Evolutionary conservation across 2,329 filamentous ascomycete species (phyloP).

Genomic region (Alternaria sp.): DNA sequence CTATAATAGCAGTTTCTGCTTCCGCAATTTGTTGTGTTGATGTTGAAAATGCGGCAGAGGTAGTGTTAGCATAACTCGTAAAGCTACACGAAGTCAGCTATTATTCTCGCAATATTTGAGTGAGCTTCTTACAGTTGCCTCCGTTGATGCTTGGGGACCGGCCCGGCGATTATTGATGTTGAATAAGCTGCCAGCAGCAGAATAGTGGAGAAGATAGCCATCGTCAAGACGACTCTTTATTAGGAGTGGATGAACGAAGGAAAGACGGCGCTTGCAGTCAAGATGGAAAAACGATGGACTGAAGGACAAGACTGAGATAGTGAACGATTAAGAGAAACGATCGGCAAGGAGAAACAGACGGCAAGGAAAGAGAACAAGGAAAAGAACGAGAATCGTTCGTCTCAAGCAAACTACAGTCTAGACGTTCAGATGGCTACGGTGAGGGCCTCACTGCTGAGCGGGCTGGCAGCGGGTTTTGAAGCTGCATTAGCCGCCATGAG

Average conservation of each 20-base stretch:
- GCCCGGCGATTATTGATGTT: conserved; percentile 41
- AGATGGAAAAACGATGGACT: conserved; percentile 22
- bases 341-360: conserved; percentile 35
- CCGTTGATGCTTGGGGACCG: conserved; percentile 40
- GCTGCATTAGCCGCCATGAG: conserved; percentile 49
- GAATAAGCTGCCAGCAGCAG: conserved; percentile 52
- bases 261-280: conserved; percentile 20
- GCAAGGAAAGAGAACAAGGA: conserved; percentile 31
- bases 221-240: conserved; percentile 31
- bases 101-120: neutral
- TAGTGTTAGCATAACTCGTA: conserved; percentile 38
- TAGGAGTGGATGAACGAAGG: conserved; percentile 17
- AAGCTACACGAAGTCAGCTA: conserved; percentile 32
- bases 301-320: conserved; percentile 29
- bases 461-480: conserved; percentile 47
- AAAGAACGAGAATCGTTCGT: conserved; percentile 32
- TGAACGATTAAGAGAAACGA: conserved; percentile 45
- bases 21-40: conserved; percentile 25
- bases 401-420: conserved; percentile 38
- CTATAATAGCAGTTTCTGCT: conserved; percentile 44
- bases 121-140: conserved; percentile 38
- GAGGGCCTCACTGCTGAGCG: conserved; percentile 34
- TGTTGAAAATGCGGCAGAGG: conserved; percentile 11
- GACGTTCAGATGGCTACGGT: conserved; percentile 33
- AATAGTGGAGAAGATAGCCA: conserved; percentile 33